Percentiles rank a stretch among this genome's conserved stretches.
These are phyloP conservation scores for Xylaria sp. DNA, from an alignment of 2,329 filamentous ascomycete genomes.

Conservation along the genomic window DNA sequence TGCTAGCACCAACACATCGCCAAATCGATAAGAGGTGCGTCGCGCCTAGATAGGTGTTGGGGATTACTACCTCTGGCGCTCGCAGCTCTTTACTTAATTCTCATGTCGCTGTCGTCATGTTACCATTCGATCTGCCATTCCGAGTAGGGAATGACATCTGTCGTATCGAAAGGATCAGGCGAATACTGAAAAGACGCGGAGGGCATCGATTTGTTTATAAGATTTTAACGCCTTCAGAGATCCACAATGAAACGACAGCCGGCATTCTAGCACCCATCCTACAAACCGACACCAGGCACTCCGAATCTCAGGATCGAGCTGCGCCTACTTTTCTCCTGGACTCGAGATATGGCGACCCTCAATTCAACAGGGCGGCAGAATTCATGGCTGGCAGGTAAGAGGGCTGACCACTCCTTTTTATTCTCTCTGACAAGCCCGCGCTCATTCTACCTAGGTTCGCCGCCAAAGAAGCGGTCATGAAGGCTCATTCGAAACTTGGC, in stretches of 20 bases:
- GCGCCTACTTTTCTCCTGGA: conserved; percentile 11
- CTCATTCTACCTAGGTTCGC: conserved; percentile 58
- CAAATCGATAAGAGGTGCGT: conserved; percentile 11
- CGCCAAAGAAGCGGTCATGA: conserved; percentile 77
- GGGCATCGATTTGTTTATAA: conserved; percentile 54
- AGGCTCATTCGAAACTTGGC: conserved; percentile 66
- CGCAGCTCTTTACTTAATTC: neutral
- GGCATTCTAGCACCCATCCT: conserved; percentile 24
- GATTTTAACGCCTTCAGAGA: conserved; percentile 53
- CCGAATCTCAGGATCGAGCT: neutral
- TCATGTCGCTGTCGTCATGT: conserved; percentile 14
- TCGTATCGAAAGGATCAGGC: conserved; percentile 67
- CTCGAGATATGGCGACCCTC: neutral
- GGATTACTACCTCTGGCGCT: too few species aligned
- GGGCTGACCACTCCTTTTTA: neutral
- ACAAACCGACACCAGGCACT: neutral
- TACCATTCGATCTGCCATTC: conserved; percentile 55
- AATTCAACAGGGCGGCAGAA: conserved; percentile 45
- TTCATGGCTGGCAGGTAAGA: conserved; percentile 54
- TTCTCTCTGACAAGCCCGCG: neutral
- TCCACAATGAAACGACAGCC: conserved; percentile 19
- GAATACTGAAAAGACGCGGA: conserved; percentile 64
- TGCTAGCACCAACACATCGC: neutral
- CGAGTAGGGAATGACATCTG: conserved; percentile 82
- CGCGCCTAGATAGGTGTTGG: too few species aligned